These are phyloP conservation scores for Pisolithus thermaeus DNA, from an alignment of 1,284 basidiomycete species.

Conservation along the genomic window DNA sequence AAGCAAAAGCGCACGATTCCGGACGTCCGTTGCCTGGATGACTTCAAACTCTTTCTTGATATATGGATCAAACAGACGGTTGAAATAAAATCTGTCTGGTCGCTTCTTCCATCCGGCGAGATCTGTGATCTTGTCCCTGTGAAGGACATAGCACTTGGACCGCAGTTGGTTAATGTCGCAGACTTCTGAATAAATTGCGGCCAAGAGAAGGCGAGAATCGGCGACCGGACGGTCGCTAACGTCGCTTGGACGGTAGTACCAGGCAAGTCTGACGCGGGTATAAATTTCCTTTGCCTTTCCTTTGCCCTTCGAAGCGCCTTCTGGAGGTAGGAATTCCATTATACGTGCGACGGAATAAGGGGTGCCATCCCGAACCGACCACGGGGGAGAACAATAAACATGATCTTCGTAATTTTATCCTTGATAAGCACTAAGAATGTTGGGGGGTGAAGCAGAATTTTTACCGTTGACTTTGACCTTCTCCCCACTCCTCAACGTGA, in stretches of 20 bases:
- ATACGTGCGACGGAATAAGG: slow-evolving; percentile 92
- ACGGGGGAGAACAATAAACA: slow-evolving; percentile 90
- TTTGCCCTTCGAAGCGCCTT: slow-evolving; percentile 53
- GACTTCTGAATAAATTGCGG: slow-evolving; percentile 93
- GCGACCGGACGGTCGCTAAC: slow-evolving; percentile 79
- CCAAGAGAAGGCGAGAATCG: slow-evolving; percentile 86
- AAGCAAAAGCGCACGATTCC: slow-evolving; percentile 66
- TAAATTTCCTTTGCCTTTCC: slow-evolving; percentile 58
- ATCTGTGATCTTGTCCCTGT: slow-evolving; percentile 92
- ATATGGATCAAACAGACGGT: slow-evolving; percentile 92
- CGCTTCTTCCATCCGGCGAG: slow-evolving; percentile 92
- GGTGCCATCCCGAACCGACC: slow-evolving; percentile 86
- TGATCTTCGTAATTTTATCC: slow-evolving; percentile 62
- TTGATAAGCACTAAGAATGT: slow-evolving; percentile 15
- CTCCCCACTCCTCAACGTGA: slow-evolving; percentile 67
- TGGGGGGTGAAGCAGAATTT: slow-evolving; percentile 22
- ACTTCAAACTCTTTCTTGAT: slow-evolving; percentile 98
- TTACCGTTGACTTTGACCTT: slow-evolving; percentile 79
- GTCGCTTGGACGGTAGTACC: slow-evolving; percentile 91
- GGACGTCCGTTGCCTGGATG: slow-evolving; percentile 79
- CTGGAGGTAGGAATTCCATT: slow-evolving; percentile 90
- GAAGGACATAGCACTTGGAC: slow-evolving; percentile 87
- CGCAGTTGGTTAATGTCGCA: slow-evolving; percentile 90
- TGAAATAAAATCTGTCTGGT: slow-evolving; percentile 94
- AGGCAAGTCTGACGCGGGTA: slow-evolving; percentile 81